A percentile compares a stretch with the other conserved stretches of the same genome.
These are phyloP conservation scores for Sporothrix sp. DNA, from an alignment of 2,329 filamentous ascomycete genomes.

Conservation along the genomic window DNA sequence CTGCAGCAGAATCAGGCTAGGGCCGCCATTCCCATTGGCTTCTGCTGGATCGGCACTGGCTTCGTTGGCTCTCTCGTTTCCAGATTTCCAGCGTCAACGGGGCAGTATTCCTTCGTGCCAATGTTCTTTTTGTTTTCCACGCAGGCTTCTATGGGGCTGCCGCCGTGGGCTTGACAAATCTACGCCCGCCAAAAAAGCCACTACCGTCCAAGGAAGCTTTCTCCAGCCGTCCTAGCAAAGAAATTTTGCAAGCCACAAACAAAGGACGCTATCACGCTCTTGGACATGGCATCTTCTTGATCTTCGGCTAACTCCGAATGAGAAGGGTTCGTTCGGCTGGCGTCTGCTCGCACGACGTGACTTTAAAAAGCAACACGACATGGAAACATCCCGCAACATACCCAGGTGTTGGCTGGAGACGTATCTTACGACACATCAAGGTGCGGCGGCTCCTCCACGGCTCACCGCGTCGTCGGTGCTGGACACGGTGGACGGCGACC, in stretches of 20 bases:
- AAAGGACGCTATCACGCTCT: not conserved
- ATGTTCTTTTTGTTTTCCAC: conserved; percentile 16
- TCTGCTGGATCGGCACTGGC: not conserved
- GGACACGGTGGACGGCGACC: not conserved
- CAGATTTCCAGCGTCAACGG: not conserved
- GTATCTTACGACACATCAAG: too few relatives aligned
- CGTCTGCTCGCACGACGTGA: too few relatives aligned
- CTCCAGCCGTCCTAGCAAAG: not conserved
- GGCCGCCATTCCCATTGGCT: not conserved
- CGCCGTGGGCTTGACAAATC: conserved; percentile 7
- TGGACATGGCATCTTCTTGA: not conserved
- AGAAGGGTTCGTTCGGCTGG: too few relatives aligned
- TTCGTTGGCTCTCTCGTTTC: not conserved
- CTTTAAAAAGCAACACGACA: too few relatives aligned
- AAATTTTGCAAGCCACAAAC: not conserved
- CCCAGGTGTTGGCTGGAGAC: too few relatives aligned
- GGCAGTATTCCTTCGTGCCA: conserved; percentile 1
- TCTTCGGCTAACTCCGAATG: conserved; percentile 13
- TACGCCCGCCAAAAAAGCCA: not conserved
- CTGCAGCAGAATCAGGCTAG: not conserved
- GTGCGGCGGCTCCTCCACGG: too few relatives aligned
- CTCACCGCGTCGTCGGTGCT: too few relatives aligned
- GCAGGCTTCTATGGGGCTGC: conserved; percentile 21
- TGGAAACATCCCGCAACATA: too few relatives aligned
- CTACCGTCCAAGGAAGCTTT: conserved; percentile 2